These are phyloP conservation scores for Metahyphopichia silvanorum DNA, from an alignment of 805 yeast genomes.

Conservation along the genomic window DNA sequence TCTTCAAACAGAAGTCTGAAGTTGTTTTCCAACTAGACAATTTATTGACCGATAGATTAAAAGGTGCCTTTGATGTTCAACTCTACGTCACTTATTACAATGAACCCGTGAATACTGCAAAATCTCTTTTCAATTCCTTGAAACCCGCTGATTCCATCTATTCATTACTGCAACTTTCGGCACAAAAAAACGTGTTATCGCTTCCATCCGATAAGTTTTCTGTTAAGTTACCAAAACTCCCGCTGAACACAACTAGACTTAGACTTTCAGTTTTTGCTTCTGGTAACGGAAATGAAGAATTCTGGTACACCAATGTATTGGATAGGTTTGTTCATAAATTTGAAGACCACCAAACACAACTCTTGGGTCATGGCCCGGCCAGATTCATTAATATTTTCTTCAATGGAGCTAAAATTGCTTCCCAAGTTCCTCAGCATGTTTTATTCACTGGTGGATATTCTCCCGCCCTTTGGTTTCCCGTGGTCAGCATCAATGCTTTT, in stretches of 20 bases:
- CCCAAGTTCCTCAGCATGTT: slow-evolving; percentile 66
- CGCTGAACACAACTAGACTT: slow-evolving; percentile 58
- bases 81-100: slow-evolving; percentile 52
- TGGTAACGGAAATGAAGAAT: slow-evolving; percentile 80
- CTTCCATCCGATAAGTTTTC: slow-evolving; percentile 39
- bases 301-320: slow-evolving; percentile 69
- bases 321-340: slow-evolving; percentile 46
- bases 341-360: slow-evolving; percentile 34
- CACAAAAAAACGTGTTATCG: slow-evolving; percentile 42
- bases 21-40: slow-evolving; percentile 66
- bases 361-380: slow-evolving; percentile 67
- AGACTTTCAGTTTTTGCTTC: slow-evolving; percentile 59
- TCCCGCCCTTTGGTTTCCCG: slow-evolving; percentile 78
- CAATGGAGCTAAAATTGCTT: slow-evolving; percentile 56
- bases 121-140: slow-evolving; percentile 2
- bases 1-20: slow-evolving; percentile 45
- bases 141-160: slow-evolving; percentile 35
- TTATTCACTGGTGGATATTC: slow-evolving; percentile 80
- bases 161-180: slow-evolving; percentile 29
- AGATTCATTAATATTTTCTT: slow-evolving; percentile 63
- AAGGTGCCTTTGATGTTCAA: slow-evolving; percentile 58
- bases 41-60: slow-evolving; percentile 47
- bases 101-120: slow-evolving; percentile 14
- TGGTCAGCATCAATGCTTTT: slow-evolving; percentile 70
- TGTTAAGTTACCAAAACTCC: slow-evolving; percentile 42